Evolutionary conservation across 2,329 filamentous ascomycete species (phyloP).

Genomic region (Xylaria sp.): DNA sequence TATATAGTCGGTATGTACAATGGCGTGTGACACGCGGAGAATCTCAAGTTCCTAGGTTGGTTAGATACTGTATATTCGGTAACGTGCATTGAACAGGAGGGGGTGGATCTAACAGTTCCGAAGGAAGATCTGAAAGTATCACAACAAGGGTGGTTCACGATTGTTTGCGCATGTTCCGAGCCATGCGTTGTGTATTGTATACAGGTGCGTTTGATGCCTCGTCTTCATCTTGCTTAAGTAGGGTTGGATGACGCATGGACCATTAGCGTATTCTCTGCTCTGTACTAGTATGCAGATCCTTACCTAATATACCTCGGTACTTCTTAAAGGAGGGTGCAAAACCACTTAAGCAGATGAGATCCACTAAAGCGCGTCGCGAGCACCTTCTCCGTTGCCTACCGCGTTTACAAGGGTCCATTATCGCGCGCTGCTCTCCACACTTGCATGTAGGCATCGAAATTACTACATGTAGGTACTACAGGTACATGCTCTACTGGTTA

Average conservation of each 20-base stretch:
- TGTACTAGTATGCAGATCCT: neutral
- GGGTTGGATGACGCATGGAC: neutral
- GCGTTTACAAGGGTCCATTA: slow-evolving; percentile 35
- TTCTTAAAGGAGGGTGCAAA: neutral
- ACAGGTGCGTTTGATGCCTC: neutral
- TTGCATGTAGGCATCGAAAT: neutral
- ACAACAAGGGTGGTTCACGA: neutral
- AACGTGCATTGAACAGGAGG: slow-evolving; percentile 6
- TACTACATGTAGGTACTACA: too few species aligned
- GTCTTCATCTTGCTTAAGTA: neutral
- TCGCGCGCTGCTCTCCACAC: slow-evolving; percentile 31
- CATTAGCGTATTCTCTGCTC: neutral
- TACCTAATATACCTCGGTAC: neutral
- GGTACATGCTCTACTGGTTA: too few species aligned
- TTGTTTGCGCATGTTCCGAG: neutral
- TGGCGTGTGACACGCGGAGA: neutral
- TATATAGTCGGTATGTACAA: slow-evolving; percentile 18
- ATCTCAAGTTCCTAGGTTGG: neutral
- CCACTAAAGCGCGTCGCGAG: slow-evolving; percentile 35
- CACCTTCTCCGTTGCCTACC: slow-evolving; percentile 10
- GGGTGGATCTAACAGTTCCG: neutral
- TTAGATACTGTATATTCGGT: slow-evolving; percentile 1
- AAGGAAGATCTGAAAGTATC: neutral
- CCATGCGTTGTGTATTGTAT: neutral
- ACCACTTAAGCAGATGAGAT: neutral